Evolutionary conservation across 345 rosid species (phyloP).

Genomic region (Pugionium dolabratum): DNA sequence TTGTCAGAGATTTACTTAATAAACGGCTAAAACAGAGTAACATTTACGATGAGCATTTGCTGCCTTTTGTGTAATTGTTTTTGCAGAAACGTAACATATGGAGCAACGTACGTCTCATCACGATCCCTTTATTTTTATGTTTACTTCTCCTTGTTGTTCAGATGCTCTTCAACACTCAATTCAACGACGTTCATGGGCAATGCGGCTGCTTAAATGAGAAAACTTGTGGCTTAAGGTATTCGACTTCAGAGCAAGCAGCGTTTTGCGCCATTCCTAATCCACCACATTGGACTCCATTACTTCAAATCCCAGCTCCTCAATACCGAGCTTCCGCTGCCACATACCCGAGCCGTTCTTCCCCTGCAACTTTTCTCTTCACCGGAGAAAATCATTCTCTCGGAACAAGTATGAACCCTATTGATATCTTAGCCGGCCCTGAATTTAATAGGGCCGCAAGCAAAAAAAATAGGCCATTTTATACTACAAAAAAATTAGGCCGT

Average conservation of each 20-base stretch:
- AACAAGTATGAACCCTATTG: conserved; percentile 45
- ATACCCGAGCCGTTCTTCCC: conserved; percentile 51
- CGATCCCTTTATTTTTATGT: conserved; percentile 73
- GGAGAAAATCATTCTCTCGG: conserved; percentile 75
- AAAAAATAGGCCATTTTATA: too few species aligned
- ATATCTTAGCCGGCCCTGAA: too few species aligned
- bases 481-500: too few species aligned
- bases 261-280: conserved; percentile 63
- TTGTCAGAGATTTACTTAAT: neutral
- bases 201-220: conserved; percentile 68
- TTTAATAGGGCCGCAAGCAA: too few species aligned
- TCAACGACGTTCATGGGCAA: conserved; percentile 36
- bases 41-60: neutral
- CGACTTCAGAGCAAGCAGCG: conserved; percentile 50
- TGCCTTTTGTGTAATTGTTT: neutral
- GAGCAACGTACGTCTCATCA: conserved; percentile 72
- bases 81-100: conserved; percentile 71
- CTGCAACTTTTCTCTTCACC: conserved; percentile 65
- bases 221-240: conserved; percentile 65
- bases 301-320: conserved; percentile 74
- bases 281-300: conserved; percentile 71
- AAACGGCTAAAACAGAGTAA: conserved; percentile 23
- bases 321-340: conserved; percentile 59
- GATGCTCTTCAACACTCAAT: conserved; percentile 45
- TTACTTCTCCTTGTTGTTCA: conserved; percentile 60